phyloP scores from a whole-genome alignment of 2,329 filamentous ascomycete species.

The Ophiostoma novo-ulmi region DNA sequence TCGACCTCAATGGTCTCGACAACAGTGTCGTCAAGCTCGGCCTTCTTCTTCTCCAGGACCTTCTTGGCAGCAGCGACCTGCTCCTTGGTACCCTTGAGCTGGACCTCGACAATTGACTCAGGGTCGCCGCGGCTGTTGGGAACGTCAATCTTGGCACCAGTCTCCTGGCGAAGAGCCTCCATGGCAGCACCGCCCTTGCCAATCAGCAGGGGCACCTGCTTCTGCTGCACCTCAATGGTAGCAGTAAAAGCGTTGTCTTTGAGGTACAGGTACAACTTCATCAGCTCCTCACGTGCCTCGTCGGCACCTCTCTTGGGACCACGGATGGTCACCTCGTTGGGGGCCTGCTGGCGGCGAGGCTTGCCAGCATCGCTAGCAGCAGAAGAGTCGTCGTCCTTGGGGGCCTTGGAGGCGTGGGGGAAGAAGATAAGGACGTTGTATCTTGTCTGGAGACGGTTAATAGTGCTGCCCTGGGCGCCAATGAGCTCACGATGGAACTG shows the following conservation, averaged over 20 bases:
- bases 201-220: slow-evolving; percentile 88
- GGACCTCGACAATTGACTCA: slow-evolving; percentile 71
- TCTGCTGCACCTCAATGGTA: slow-evolving; percentile 79
- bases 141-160: slow-evolving; percentile 86
- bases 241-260: slow-evolving; percentile 80
- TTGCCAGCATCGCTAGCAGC: slow-evolving; percentile 63
- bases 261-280: slow-evolving; percentile 81
- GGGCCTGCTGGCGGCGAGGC: slow-evolving; percentile 64
- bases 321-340: slow-evolving; percentile 85
- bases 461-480: slow-evolving; percentile 77
- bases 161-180: slow-evolving; percentile 79
- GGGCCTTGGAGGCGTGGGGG: slow-evolving; percentile 61
- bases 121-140: slow-evolving; percentile 72
- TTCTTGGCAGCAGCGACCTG: slow-evolving; percentile 91
- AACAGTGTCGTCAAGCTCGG: slow-evolving; percentile 85
- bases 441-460: slow-evolving; percentile 85
- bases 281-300: slow-evolving; percentile 83
- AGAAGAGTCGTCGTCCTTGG: slow-evolving; percentile 64
- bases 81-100: slow-evolving; percentile 85
- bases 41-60: slow-evolving; percentile 77
- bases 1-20: slow-evolving; percentile 83
- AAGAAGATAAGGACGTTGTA: slow-evolving; percentile 97
- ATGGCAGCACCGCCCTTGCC: slow-evolving; percentile 85
- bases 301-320: slow-evolving; percentile 92
- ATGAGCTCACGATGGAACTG: slow-evolving; percentile 95